phyloP scores from a whole-genome alignment of 2,329 filamentous ascomycete species.

The Ophiosphaerella narmari region DNA sequence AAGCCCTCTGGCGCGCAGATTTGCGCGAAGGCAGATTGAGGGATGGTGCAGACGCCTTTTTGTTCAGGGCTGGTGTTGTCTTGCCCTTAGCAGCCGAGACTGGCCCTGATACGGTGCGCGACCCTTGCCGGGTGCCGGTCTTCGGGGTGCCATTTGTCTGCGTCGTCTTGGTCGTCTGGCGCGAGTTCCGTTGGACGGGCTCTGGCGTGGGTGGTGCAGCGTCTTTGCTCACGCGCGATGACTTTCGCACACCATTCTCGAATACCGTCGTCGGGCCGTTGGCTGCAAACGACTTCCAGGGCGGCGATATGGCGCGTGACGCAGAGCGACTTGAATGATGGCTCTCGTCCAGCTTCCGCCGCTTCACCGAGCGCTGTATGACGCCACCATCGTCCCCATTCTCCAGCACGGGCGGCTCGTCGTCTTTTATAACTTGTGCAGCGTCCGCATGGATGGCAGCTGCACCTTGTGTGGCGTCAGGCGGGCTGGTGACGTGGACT shows the following conservation, averaged over 20 bases:
- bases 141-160: constrained; percentile 37
- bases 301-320: constrained; percentile 71
- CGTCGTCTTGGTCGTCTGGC: constrained; percentile 28
- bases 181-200: constrained; percentile 45
- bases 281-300: constrained; percentile 86
- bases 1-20: constrained; percentile 38
- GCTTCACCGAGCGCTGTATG: constrained; percentile 57
- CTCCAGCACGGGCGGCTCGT: constrained; percentile 19
- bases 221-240: constrained; percentile 59
- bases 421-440: constrained; percentile 36
- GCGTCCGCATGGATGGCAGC: constrained; percentile 14
- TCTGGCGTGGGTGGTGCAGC: constrained; percentile 53
- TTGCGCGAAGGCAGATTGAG: constrained; percentile 35
- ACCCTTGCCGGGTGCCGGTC: constrained; percentile 22
- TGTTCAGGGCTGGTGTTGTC: constrained; percentile 16
- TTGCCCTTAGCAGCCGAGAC: constrained; percentile 22
- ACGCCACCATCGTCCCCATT: constrained; percentile 29
- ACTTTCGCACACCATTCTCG: constrained; percentile 65
- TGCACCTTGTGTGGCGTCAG: constrained; percentile 22
- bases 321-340: constrained; percentile 37
- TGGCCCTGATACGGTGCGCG: constrained; percentile 25
- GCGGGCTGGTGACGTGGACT: constrained; percentile 21
- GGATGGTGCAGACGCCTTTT: constrained; percentile 28
- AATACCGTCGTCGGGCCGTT: constrained; percentile 88
- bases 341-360: constrained; percentile 59